Percentiles rank a stretch among this genome's conserved stretches.
Conservation (phyloP, 352 stramenopile species). For the Phytopythium oedochilum region DNA sequence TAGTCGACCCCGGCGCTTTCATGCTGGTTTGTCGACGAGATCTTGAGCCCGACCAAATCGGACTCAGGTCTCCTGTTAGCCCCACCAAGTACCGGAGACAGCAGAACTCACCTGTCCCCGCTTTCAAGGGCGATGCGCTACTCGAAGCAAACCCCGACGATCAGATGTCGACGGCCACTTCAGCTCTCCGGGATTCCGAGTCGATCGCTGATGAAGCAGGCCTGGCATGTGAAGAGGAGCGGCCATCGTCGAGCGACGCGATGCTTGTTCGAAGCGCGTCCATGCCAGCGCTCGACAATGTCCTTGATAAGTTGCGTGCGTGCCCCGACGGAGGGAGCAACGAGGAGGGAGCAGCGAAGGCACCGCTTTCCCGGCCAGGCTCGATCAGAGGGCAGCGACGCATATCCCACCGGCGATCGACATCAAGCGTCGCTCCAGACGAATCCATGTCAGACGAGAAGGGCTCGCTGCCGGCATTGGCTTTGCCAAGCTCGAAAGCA, state of each 20-base stretch:
- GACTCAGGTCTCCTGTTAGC: background rate
- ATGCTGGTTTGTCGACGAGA: slow-evolving; percentile 25
- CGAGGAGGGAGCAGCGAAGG: background rate
- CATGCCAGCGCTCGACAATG: background rate
- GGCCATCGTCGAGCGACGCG: background rate
- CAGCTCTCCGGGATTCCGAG: background rate
- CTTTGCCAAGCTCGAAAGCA: background rate
- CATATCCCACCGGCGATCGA: background rate
- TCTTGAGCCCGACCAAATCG: background rate
- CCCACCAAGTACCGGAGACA: background rate
- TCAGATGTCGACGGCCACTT: too few relatives aligned
- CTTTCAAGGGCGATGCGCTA: background rate
- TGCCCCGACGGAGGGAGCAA: background rate
- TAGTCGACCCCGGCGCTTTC: slow-evolving; percentile 32
- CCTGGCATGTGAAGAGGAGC: background rate
- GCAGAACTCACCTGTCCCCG: background rate
- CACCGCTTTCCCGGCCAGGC: background rate
- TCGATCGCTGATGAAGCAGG: background rate
- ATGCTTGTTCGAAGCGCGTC: background rate
- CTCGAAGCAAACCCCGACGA: background rate
- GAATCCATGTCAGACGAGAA: too few relatives aligned
- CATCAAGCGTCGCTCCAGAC: background rate
- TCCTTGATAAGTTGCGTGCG: background rate
- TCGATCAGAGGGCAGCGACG: background rate
- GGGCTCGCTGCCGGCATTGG: background rate